phyloP scores from a whole-genome alignment of 768 basidiomycete genomes.

The Pleurotus platypus region DNA sequence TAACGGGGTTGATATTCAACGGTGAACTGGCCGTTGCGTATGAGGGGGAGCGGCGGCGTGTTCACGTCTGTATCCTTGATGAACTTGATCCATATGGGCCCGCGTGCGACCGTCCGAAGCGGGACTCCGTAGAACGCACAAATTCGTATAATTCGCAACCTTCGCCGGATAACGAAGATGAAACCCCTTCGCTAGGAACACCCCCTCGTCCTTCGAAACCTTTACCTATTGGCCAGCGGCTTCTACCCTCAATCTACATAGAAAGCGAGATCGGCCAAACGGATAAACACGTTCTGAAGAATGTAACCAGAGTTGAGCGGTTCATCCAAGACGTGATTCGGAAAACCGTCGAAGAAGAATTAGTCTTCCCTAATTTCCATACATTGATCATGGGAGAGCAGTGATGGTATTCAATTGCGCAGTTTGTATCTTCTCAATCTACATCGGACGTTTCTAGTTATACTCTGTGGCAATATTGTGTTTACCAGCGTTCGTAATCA shows the following conservation, averaged over 20 bases:
- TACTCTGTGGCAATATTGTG: not conserved
- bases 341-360: conserved; percentile 92
- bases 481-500: conserved; percentile 54
- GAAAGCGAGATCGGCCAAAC: conserved; percentile 96
- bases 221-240: conserved; percentile 73
- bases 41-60: conserved; percentile 73
- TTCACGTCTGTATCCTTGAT: conserved; percentile 88
- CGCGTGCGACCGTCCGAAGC: conserved; percentile 48
- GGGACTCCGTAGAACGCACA: conserved; percentile 44
- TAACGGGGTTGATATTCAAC: conserved; percentile 83
- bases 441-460: not conserved
- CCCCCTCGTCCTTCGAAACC: conserved; percentile 55
- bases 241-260: conserved; percentile 85
- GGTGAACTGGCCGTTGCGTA: conserved; percentile 91
- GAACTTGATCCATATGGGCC: conserved; percentile 85
- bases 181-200: conserved; percentile 29
- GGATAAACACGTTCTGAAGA: conserved; percentile 93
- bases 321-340: conserved; percentile 96
- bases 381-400: conserved; percentile 58
- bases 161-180: conserved; percentile 64
- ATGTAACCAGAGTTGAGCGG: conserved; percentile 91
- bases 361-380: conserved; percentile 96
- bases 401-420: not conserved
- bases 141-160: not conserved
- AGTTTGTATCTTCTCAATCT: not conserved